Evolutionary conservation across 1,139 yeast genomes (phyloP).

Genomic region (Geotrichum fermentans): DNA sequence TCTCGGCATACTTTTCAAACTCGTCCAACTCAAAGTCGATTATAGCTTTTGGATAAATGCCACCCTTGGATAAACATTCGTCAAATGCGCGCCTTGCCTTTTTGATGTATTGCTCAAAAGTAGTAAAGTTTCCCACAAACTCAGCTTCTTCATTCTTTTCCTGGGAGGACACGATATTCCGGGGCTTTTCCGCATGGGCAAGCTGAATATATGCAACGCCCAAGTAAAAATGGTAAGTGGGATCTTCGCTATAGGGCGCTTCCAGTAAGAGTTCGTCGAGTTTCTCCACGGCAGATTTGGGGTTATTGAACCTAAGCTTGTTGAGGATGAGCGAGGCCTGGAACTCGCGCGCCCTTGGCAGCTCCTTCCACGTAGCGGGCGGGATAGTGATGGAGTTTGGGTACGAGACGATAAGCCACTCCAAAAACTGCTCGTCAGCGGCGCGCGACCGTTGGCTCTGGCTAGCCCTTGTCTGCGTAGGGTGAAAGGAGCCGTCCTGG

Average conservation of each 20-base stretch:
- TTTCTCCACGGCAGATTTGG: conserved; percentile 27
- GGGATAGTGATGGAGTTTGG: not conserved
- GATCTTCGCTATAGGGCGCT: conserved; percentile 47
- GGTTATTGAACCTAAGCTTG: conserved; percentile 26
- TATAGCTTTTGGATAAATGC: conserved; percentile 27
- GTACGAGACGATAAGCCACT: conserved; percentile 30
- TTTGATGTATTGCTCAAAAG: not conserved
- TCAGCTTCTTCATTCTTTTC: not conserved
- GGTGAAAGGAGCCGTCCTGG: not conserved
- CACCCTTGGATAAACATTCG: conserved; percentile 13
- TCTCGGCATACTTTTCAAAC: conserved; percentile 9
- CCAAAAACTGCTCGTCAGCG: conserved; percentile 30
- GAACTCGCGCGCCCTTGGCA: conserved; percentile 26
- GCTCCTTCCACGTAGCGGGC: conserved; percentile 13
- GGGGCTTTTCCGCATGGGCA: conserved; percentile 6
- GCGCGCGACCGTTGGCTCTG: conserved; percentile 4
- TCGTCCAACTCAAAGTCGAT: conserved; percentile 22
- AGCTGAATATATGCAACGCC: conserved; percentile 31
- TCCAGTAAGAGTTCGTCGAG: conserved; percentile 43
- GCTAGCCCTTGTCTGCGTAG: not conserved
- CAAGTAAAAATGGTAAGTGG: conserved; percentile 36
- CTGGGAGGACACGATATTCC: not conserved
- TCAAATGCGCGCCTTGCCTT: conserved; percentile 6
- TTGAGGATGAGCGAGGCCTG: conserved; percentile 25
- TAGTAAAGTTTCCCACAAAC: not conserved